Evolutionary conservation across 129 eudicot genomes (phyloP), one percentile per base, ranked within the genome.

Genomic region (Chrysanthemum lavandulifolium): DNA sequence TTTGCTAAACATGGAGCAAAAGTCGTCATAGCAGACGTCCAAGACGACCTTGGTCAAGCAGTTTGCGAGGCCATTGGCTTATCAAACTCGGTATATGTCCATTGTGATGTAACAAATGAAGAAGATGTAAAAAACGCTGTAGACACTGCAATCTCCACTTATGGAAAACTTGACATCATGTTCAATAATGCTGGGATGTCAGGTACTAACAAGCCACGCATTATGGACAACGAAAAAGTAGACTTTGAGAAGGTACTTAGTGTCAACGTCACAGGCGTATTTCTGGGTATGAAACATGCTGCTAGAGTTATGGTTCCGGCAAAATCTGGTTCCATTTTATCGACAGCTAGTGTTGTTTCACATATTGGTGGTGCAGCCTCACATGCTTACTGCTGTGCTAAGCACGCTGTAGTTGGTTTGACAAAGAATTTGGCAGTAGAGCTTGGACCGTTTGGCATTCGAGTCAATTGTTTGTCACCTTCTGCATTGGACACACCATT

Each of bases 391-490:
- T 19, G 69, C 8, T 60, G 81, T 16, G 69, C 93, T 6, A 87
- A 87, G 73, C 83, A 82, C 50, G 89, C 81, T 0, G 75, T 87
- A 4, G 73, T 72, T 0, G 93, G 93, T 3, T 80, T 87, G 13
- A 79, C 93, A 0, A 87, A 76, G 67, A 87, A 87, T 68, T 0
- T 70, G 31, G 86, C 85, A 0, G 75, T 84, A 0, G 93, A 87
- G 66, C 73, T 87, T 0, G 93, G 93, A 2, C 79, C 82, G 8
- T 82, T 64, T 67, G 92, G 93, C 0, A 82, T 87, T 12, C 73
- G 93, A 23, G 89, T 87, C 8, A 87, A 87, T 67, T 87, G 89
- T 64, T 0, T 87, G 40, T 87, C 93, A 2, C 93, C 89, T 45
- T 80, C 54, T 8, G 80, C 67, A 0, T 11, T 79, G 16, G 75